Conservation (phyloP, 2,329 filamentous ascomycete species). For the Ceratocystis cubensis region DNA sequence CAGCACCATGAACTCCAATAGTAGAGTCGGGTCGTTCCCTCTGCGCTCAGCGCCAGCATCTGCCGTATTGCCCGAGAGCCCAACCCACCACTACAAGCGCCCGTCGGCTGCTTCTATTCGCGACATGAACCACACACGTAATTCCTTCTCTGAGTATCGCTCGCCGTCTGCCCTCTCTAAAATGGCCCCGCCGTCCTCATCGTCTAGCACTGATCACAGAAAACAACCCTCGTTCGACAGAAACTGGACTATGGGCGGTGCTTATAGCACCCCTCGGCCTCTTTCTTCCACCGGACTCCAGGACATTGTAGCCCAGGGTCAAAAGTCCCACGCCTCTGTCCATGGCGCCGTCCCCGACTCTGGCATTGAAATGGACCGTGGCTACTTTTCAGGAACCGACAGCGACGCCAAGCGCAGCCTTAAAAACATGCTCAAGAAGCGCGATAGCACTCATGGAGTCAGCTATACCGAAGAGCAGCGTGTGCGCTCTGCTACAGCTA, state of each 20-base stretch:
- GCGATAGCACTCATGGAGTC: constrained; percentile 37
- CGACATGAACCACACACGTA: constrained; percentile 66
- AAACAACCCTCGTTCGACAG: constrained; percentile 59
- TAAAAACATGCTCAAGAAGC: constrained; percentile 67
- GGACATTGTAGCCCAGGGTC: constrained; percentile 27
- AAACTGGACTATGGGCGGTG: constrained; percentile 53
- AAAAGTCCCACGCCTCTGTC: constrained; percentile 24
- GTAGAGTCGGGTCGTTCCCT: constrained; percentile 28
- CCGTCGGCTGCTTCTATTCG: constrained; percentile 74
- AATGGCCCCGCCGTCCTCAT: constrained; percentile 36
- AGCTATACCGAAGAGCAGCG: constrained; percentile 68
- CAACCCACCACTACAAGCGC: constrained; percentile 36
- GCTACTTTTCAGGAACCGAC: constrained; percentile 88
- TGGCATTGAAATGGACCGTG: constrained; percentile 59
- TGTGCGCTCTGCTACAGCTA: constrained; percentile 50
- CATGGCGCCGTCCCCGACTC: constrained; percentile 34
- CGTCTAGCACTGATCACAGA: constrained; percentile 34
- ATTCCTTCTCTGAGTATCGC: constrained; percentile 21
- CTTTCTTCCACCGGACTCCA: constrained; percentile 42
- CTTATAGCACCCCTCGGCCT: constrained; percentile 31
- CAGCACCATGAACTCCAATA: constrained; percentile 38
- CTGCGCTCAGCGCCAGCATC: constrained; percentile 18
- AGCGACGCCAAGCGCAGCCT: constrained; percentile 51
- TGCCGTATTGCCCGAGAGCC: constrained; percentile 32
- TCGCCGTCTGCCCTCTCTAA: constrained; percentile 78